phyloP scores from a whole-genome alignment of 176 grass and related monocot genomes.

The Avena sativa region DNA sequence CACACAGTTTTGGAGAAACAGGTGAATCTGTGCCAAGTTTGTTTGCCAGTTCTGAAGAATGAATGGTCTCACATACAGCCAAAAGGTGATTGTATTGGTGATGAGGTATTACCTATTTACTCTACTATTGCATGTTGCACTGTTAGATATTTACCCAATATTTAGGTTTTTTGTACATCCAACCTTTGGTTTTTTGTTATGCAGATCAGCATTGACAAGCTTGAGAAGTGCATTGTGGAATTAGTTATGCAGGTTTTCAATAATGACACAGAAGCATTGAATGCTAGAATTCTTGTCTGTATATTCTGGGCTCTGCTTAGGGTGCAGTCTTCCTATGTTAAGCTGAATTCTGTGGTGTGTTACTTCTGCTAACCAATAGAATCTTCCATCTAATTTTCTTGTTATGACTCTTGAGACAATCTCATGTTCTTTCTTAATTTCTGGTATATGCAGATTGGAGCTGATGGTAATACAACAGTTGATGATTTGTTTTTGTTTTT shows the following conservation, averaged over 20 bases:
- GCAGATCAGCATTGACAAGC: constrained; percentile 65
- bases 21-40: constrained; percentile 64
- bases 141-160: neutral
- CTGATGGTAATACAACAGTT: constrained; percentile 44
- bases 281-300: constrained; percentile 71
- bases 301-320: constrained; percentile 86
- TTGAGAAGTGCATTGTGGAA: constrained; percentile 61
- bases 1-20: constrained; percentile 56
- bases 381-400: constrained; percentile 10
- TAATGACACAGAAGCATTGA: constrained; percentile 64
- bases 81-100: constrained; percentile 41
- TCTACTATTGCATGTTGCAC: constrained; percentile 38
- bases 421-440: constrained; percentile 34
- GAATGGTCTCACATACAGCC: constrained; percentile 63
- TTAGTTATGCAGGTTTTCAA: constrained; percentile 71
- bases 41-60: constrained; percentile 70
- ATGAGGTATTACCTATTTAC: constrained; percentile 61
- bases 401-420: constrained; percentile 26
- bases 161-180: neutral
- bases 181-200: constrained; percentile 12
- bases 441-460: constrained; percentile 53
- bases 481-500: constrained; percentile 86
- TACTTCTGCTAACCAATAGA: constrained; percentile 47
- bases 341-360: constrained; percentile 58
- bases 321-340: constrained; percentile 53